Evolutionary conservation across 2,329 filamentous ascomycete genomes (phyloP), one percentile per base, ranked within the genome.

Genomic region (Cercospora canescens): DNA sequence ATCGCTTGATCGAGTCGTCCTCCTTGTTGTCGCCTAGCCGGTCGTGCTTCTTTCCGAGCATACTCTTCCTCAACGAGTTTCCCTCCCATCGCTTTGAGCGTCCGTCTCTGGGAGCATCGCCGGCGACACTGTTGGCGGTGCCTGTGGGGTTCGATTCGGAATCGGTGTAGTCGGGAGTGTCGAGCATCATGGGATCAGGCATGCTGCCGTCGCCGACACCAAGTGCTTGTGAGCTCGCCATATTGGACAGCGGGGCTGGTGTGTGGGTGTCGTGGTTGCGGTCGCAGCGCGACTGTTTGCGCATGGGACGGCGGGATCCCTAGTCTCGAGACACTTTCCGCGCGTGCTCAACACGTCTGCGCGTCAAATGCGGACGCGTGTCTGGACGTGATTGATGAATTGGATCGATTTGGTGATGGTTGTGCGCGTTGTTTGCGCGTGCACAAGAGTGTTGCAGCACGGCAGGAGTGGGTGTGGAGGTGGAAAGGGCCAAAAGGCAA

Each of bases 1-100:
- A 99, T 77, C 95, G 87, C 73, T 94, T 89, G 76, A 98, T 92
- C 0, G 93, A 96, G 76, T 98, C 94, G 84, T 97, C 92, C 82
- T 97, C 94, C 92, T 94, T 98, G 58, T 92, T 96, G 77, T 96
- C 93, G 76, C 94, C 93, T 7, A 99, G 81, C 61, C 90, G 88
- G 75, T 96, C 93, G 76, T 97, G 95, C 79, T 99, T 97, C 84
- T 92, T 96, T 76, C 93, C 94, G 74, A 97, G 91, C 68, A 97
- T 92, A 78, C 90, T 96, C 78, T 96, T 92, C 64, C 95, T 91
- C 76, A 98, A 85, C 79, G 96, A 91, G 71, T 93, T 93, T 65
- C 90, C 94, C 76, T 97, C 93, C 64, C 92, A 90, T 73, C 94
- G 89, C 76, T 90, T 89, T 82, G 91, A 96, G 60, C 94, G 89